These are phyloP conservation scores for Camillea tinctor DNA, from an alignment of 2,329 filamentous ascomycete genomes.

Conservation along the genomic window DNA sequence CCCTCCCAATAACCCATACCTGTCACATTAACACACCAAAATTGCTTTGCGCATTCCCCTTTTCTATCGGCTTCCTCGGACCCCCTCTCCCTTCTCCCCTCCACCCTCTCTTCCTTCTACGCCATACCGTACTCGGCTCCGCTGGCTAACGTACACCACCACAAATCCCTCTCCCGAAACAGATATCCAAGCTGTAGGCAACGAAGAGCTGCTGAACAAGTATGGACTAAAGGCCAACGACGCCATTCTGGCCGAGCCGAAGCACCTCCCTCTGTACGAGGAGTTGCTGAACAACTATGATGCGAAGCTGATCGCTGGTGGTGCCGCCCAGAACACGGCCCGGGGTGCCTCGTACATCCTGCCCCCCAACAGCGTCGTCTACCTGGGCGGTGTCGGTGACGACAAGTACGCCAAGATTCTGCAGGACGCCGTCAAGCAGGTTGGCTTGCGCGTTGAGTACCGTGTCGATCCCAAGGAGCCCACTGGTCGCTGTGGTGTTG, in stretches of 20 bases:
- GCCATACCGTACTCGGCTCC: neutral
- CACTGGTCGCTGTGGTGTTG: conserved; percentile 91
- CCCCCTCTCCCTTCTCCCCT: too few relatives aligned
- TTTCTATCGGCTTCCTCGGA: neutral
- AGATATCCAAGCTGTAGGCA: conserved; percentile 90
- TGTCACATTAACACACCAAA: too few relatives aligned
- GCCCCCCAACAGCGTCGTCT: conserved; percentile 83
- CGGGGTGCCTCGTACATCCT: conserved; percentile 97
- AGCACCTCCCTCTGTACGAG: conserved; percentile 88
- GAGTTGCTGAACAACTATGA: conserved; percentile 90
- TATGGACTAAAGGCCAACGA: conserved; percentile 95
- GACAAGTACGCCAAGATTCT: conserved; percentile 95
- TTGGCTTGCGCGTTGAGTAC: conserved; percentile 92
- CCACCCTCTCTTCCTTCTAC: too few relatives aligned
- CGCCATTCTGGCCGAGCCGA: conserved; percentile 90
- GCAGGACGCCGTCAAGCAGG: conserved; percentile 79
- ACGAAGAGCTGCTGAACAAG: conserved; percentile 83
- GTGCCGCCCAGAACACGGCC: conserved; percentile 96
- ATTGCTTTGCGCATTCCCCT: neutral
- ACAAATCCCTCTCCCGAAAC: conserved; percentile 5
- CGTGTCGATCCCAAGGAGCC: conserved; percentile 79
- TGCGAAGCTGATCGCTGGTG: conserved; percentile 92
- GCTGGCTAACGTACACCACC: neutral
- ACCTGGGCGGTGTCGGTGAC: conserved; percentile 88
- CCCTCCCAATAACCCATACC: too few relatives aligned